phyloP scores from a whole-genome alignment of 257 asterid species.

The Primulina tabacum region DNA sequence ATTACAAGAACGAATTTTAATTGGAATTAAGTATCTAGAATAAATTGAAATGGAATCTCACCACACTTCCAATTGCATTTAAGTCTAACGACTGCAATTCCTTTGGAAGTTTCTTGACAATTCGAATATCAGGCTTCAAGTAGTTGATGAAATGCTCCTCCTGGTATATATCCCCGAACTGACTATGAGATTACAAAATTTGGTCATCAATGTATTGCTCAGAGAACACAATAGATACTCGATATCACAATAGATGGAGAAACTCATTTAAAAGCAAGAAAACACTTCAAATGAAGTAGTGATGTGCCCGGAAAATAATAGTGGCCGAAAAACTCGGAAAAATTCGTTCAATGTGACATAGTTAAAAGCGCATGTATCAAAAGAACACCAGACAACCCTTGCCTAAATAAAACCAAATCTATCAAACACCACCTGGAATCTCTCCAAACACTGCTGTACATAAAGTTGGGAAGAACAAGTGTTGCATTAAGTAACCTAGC shows the following conservation, averaged over 20 bases:
- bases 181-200: conserved; percentile 71
- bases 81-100: conserved; percentile 83
- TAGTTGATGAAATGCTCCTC: conserved; percentile 87
- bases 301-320: background rate
- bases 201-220: conserved; percentile 40
- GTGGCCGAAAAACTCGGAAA: background rate
- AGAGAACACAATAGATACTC: conserved; percentile 25
- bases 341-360: background rate
- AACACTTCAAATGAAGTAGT: background rate
- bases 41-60: conserved; percentile 39
- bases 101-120: conserved; percentile 81
- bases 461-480: conserved; percentile 83
- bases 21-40: conserved; percentile 4
- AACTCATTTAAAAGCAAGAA: background rate
- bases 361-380: background rate
- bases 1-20: conserved; percentile 9
- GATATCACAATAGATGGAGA: conserved; percentile 19
- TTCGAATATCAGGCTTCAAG: conserved; percentile 75
- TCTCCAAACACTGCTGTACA: conserved; percentile 97
- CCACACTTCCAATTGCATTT: conserved; percentile 94
- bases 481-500: conserved; percentile 97
- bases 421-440: conserved; percentile 55
- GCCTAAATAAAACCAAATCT: background rate
- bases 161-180: conserved; percentile 97
- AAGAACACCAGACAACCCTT: background rate